A percentile compares a stretch with the other conserved stretches of the same genome.
These are phyloP conservation scores for Seiridium unicorne DNA, from an alignment of 2,329 filamentous ascomycete species.

Conservation along the genomic window DNA sequence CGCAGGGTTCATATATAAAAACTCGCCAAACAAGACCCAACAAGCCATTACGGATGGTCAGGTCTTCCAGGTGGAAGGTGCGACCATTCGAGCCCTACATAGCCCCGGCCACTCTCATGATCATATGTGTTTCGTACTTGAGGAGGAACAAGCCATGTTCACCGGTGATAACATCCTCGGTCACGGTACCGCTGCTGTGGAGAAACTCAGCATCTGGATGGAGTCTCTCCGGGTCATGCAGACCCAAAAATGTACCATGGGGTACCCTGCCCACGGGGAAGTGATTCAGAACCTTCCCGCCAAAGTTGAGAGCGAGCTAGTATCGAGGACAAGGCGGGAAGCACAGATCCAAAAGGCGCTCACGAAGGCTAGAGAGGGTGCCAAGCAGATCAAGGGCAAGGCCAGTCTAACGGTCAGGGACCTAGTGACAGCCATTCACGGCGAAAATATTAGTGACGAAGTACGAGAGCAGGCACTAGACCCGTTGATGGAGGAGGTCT, in stretches of 20 bases:
- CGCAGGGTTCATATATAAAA: slow-evolving; percentile 59
- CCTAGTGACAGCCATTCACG: slow-evolving; percentile 42
- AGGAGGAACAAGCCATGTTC: slow-evolving; percentile 79
- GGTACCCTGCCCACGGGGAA: slow-evolving; percentile 83
- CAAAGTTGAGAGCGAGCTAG: slow-evolving; percentile 77
- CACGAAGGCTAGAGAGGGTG: too few relatives aligned
- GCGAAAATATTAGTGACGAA: slow-evolving; percentile 31
- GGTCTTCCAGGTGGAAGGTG: slow-evolving; percentile 44
- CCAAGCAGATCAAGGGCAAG: too few relatives aligned
- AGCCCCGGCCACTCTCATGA: slow-evolving; percentile 71
- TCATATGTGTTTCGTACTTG: slow-evolving; percentile 74
- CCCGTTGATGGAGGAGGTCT: slow-evolving; percentile 40
- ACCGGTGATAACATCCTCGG: slow-evolving; percentile 86
- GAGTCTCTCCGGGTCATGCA: slow-evolving; percentile 66
- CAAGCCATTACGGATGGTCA: slow-evolving; percentile 52
- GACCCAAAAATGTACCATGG: slow-evolving; percentile 57
- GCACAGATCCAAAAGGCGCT: slow-evolving; percentile 69
- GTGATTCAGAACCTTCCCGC: slow-evolving; percentile 68
- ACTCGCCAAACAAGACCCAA: slow-evolving; percentile 52
- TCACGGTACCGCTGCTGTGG: slow-evolving; percentile 80
- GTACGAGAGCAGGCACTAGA: slow-evolving; percentile 31
- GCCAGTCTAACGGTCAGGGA: slow-evolving; percentile 38
- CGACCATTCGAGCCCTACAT: slow-evolving; percentile 28
- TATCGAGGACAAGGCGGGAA: slow-evolving; percentile 74
- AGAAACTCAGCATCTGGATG: slow-evolving; percentile 69